Conservation (phyloP, 2,329 filamentous ascomycete species). For the Phyllosticta ampelicida region DNA sequence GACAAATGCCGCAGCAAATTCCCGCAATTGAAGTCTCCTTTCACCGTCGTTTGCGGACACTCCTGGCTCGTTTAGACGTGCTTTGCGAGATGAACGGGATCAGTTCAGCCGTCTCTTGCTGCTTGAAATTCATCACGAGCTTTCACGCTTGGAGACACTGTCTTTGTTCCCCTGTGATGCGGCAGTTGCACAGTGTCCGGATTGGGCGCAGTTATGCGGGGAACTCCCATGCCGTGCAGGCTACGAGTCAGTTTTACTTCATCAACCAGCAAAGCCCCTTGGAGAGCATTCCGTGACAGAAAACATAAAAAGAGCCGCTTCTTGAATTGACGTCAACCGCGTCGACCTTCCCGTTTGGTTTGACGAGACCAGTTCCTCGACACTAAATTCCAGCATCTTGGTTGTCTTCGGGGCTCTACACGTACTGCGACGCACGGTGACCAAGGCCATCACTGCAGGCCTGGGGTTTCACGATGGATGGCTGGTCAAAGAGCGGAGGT, state of each 20-base stretch:
- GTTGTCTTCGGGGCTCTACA: background rate
- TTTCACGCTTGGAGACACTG: background rate
- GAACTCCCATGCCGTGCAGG: background rate
- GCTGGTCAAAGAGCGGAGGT: background rate
- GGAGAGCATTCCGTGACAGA: background rate
- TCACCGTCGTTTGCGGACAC: background rate
- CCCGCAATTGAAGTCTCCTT: background rate
- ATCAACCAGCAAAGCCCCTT: background rate
- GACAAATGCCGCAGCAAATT: conserved; percentile 8
- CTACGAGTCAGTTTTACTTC: background rate
- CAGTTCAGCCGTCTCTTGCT: background rate
- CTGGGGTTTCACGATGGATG: background rate
- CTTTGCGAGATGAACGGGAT: too few relatives aligned
- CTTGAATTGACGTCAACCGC: background rate
- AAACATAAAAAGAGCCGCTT: background rate
- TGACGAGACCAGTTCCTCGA: background rate
- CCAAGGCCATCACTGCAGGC: background rate
- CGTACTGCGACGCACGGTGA: background rate
- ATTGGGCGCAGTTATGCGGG: background rate
- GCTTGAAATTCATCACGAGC: background rate
- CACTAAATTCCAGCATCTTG: background rate
- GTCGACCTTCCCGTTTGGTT: background rate
- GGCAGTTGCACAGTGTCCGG: background rate
- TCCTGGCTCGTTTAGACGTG: too few relatives aligned
- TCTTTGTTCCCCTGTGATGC: background rate